Evolutionary conservation across 768 basidiomycete genomes (phyloP).

Genomic region (Stropharia rugosoannulata): DNA sequence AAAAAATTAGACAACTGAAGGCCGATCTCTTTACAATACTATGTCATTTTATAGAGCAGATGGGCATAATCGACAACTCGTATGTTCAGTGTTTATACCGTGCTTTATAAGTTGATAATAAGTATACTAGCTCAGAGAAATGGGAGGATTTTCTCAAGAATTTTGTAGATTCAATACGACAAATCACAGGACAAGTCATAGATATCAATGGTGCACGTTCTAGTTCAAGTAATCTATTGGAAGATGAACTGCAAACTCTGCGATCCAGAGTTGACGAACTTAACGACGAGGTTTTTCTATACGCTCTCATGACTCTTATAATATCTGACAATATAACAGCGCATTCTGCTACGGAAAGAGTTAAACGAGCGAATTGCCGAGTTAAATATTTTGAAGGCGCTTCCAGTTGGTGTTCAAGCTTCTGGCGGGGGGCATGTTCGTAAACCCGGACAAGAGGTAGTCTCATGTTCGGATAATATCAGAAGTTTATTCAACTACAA

Average conservation of each 20-base stretch:
- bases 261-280: conserved; percentile 62
- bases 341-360: conserved; percentile 48
- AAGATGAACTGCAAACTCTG: conserved; percentile 62
- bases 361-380: conserved; percentile 67
- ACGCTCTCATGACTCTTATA: not conserved
- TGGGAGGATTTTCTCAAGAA: conserved; percentile 64
- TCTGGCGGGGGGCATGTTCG: conserved; percentile 39
- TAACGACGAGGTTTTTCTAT: conserved; percentile 54
- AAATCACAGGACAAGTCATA: conserved; percentile 64
- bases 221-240: conserved; percentile 39
- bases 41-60: conserved; percentile 66
- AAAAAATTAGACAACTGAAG: conserved; percentile 54
- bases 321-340: conserved; percentile 30
- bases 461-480: conserved; percentile 8
- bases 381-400: conserved; percentile 59
- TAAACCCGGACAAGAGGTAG: conserved; percentile 59
- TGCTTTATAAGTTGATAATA: conserved; percentile 9
- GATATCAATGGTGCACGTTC: conserved; percentile 47
- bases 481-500: conserved; percentile 1
- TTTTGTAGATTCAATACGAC: conserved; percentile 60
- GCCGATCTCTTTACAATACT: conserved; percentile 55
- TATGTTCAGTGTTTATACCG: conserved; percentile 29
- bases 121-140: conserved; percentile 52
- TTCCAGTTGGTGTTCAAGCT: conserved; percentile 37
- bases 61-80: conserved; percentile 61